Evolutionary conservation across 148 eudicot species (phyloP).

Genomic region (Persicaria tinctoria): DNA sequence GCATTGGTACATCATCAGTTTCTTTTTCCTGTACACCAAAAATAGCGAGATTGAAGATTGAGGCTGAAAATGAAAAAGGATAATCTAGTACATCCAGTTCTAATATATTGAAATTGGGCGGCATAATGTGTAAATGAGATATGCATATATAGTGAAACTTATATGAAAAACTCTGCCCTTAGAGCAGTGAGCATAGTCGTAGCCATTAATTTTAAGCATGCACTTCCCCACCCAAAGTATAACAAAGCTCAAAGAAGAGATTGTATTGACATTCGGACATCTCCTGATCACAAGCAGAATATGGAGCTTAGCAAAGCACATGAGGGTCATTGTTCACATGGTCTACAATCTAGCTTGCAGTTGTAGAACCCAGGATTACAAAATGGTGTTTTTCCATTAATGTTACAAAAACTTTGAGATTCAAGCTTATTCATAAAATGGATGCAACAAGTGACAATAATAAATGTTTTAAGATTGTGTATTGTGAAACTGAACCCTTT

Average conservation of each 20-base stretch:
- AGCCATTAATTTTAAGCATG: not conserved
- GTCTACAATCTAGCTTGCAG: not conserved
- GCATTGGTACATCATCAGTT: conserved; percentile 78
- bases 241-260: conserved; percentile 1
- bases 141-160: not conserved
- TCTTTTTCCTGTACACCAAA: conserved; percentile 48
- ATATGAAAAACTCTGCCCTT: not conserved
- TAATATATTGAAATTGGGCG: not conserved
- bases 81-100: not conserved
- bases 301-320: not conserved
- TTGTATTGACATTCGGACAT: not conserved
- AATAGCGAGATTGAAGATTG: conserved; percentile 11
- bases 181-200: not conserved
- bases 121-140: not conserved
- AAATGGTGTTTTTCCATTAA: too few species aligned
- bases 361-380: too few species aligned
- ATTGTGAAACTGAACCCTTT: too few species aligned
- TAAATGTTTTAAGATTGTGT: not conserved
- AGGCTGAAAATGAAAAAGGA: not conserved
- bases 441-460: too few species aligned
- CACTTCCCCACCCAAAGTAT: not conserved
- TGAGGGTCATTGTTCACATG: not conserved
- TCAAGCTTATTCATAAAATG: too few species aligned
- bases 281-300: not conserved
- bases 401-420: too few species aligned